These are phyloP conservation scores for Silene latifolia DNA, from an alignment of 148 eudicot genomes.

Conservation along the genomic window DNA sequence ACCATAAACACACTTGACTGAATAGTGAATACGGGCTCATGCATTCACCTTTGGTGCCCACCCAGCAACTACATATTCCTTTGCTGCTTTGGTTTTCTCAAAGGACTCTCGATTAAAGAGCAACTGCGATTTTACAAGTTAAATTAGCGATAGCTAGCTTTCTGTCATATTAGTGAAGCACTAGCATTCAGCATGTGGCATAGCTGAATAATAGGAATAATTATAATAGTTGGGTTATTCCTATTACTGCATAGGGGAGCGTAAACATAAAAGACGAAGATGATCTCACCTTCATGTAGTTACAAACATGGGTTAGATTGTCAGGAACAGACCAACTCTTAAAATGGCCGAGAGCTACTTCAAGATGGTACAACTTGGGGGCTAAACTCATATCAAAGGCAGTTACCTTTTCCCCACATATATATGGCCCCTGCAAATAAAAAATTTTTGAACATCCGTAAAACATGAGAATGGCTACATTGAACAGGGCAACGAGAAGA, in stretches of 20 bases:
- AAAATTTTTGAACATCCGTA: not conserved
- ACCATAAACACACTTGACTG: too few relatives aligned
- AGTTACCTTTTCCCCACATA: constrained; percentile 57
- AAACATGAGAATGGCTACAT: too few relatives aligned
- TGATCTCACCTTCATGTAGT: constrained; percentile 55
- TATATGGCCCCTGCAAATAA: constrained; percentile 40
- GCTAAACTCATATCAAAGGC: constrained; percentile 88
- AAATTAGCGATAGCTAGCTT: too few relatives aligned
- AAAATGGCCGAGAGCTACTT: constrained; percentile 77
- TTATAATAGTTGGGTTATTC: too few relatives aligned
- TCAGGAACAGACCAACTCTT: constrained; percentile 75
- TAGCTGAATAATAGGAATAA: too few relatives aligned
- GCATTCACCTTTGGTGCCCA: constrained; percentile 57
- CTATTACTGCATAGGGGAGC: too few relatives aligned
- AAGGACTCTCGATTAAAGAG: constrained; percentile 43
- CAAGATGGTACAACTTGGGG: constrained; percentile 79
- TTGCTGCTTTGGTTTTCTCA: constrained; percentile 43
- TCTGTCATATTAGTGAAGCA: too few relatives aligned
- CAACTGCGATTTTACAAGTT: constrained; percentile 27
- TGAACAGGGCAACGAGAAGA: too few relatives aligned
- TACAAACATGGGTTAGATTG: constrained; percentile 46
- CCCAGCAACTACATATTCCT: constrained; percentile 43
- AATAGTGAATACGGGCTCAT: constrained; percentile 22
- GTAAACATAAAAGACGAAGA: not conserved
- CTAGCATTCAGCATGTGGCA: too few relatives aligned